These are phyloP conservation scores for Cladosporium sp. DNA, from an alignment of 2,329 filamentous ascomycete genomes.

Conservation along the genomic window DNA sequence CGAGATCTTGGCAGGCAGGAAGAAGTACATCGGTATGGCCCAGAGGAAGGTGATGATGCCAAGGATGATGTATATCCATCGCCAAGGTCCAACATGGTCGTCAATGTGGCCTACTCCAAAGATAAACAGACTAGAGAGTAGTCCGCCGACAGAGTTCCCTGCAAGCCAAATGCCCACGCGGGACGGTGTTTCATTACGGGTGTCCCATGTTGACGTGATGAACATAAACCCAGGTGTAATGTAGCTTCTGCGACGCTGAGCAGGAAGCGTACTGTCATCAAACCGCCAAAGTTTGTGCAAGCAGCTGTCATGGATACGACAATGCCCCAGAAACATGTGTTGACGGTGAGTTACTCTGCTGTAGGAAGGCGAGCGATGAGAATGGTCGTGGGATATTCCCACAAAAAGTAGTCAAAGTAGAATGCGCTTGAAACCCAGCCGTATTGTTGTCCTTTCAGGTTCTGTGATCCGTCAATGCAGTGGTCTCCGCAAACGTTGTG, in stretches of 20 bases:
- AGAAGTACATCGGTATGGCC: conserved; percentile 15
- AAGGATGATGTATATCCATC: conserved; percentile 27
- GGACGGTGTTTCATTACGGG: conserved; percentile 26
- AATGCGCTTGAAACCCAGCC: conserved; percentile 17
- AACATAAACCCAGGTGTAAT: conserved; percentile 36
- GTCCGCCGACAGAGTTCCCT: conserved; percentile 16
- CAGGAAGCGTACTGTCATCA: conserved; percentile 33
- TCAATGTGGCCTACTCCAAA: conserved; percentile 23
- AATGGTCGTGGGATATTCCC: conserved; percentile 16
- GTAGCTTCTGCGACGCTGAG: conserved; percentile 32
- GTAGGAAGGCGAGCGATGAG: conserved; percentile 16
- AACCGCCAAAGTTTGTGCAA: conserved; percentile 29
- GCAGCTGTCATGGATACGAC: conserved; percentile 30
- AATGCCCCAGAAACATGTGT: conserved; percentile 28
- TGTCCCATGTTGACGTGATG: conserved; percentile 34
- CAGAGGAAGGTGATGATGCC: conserved; percentile 15
- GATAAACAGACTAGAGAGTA: conserved; percentile 21
- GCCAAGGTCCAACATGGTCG: conserved; percentile 25
- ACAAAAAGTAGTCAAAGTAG: conserved; percentile 19
- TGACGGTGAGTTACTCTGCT: conserved; percentile 15
- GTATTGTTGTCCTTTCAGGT: conserved; percentile 16
- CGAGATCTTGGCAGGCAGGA: conserved; percentile 16
- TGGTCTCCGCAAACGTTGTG: too few species aligned
- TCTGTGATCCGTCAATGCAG: background rate
- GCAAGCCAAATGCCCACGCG: conserved; percentile 19